Base-by-base conservation (phyloP, 2,329 filamentous ascomycete genomes). In the Neophaeococcomyces mojaviensis region DNA sequence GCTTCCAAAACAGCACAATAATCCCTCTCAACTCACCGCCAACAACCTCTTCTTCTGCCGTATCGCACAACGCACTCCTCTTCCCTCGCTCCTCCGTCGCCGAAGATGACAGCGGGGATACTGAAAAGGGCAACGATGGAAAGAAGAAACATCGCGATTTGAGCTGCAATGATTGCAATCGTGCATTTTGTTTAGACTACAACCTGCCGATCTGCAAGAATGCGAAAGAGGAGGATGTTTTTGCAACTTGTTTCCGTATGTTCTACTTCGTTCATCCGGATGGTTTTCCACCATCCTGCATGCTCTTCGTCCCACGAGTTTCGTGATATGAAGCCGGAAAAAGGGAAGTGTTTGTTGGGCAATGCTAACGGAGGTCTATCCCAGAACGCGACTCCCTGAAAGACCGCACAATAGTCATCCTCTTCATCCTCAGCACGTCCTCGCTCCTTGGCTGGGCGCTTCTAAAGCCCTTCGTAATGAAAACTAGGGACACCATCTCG, bases 141-240 rank as follows among this genome's bases (percentile, higher is more conserved):
- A n/a, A n/a, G n/a, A n/a, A n/a, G n/a, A n/a, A n/a, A n/a, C n/a
- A n/a, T n/a, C n/a, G n/a, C n/a, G n/a, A n/a, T n/a, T 60, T 74
- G 41, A 79, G 72, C 19, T 84, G 81, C 61, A 78, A 73, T 46
- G 80, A 84, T 60, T 84, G 81, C 63, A 84, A 79, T 56, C 77
- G 80, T 50, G 75, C 78, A 54, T 84, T 82, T 64, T 84, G 81
- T 58, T 63, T 82, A 33, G 70, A 73, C 46, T 82, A 82, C 54
- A 72, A 78, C 43, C 66, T 81, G 39, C 76, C 77, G 1, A 79
- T 57, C 43, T 84, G 81, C 58, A 75, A 79, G 52, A 72, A 68
- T 26, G 77, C 73, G 16, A 77, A 74, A 55, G 78, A 81, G 56
- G 78, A 81, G 39, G 78, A 82, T 56, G 73, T 84, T 3, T 72